phyloP scores from a whole-genome alignment of 352 stramenopile genomes.

The Phytopythium sindhum region DNA sequence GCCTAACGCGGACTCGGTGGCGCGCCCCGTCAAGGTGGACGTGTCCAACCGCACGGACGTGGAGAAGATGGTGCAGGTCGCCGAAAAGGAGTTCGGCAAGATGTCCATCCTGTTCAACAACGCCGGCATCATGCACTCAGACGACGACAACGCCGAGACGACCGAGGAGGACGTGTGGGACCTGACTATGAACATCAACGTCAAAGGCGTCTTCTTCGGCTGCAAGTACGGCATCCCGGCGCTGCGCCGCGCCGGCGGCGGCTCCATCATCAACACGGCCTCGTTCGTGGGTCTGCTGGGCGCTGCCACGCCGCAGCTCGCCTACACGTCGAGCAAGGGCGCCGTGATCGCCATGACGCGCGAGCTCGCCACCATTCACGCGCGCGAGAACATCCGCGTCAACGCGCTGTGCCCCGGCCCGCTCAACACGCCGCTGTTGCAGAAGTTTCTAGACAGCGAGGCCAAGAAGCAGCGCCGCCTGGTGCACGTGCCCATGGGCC shows the following conservation, averaged over 20 bases:
- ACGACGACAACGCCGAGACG: conserved; percentile 72
- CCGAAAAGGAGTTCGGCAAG: conserved; percentile 77
- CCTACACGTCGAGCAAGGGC: conserved; percentile 87
- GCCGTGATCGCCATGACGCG: conserved; percentile 86
- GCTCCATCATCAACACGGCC: conserved; percentile 87
- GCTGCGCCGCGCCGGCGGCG: conserved; percentile 68
- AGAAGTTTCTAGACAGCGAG: conserved; percentile 84
- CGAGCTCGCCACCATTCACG: conserved; percentile 82
- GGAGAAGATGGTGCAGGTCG: conserved; percentile 71
- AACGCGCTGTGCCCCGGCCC: conserved; percentile 84
- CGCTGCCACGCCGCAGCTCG: conserved; percentile 81
- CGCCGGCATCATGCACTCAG: conserved; percentile 81
- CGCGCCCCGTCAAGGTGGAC: conserved; percentile 53
- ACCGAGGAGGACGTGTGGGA: conserved; percentile 84
- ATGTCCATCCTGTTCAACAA: conserved; percentile 88
- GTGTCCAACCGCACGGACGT: conserved; percentile 73
- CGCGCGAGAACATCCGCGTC: conserved; percentile 85
- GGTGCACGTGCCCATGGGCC: conserved; percentile 86
- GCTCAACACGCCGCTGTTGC: conserved; percentile 82
- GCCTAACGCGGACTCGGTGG: conserved; percentile 43
- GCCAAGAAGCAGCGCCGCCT: conserved; percentile 85
- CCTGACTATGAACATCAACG: conserved; percentile 85
- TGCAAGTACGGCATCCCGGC: conserved; percentile 87
- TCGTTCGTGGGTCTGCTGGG: conserved; percentile 83
- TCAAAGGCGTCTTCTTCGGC: conserved; percentile 88